A percentile compares a stretch with the other conserved stretches of the same genome.
These are phyloP conservation scores for Ustilago xerochloae DNA, from an alignment of 1,284 basidiomycete species.

Conservation along the genomic window DNA sequence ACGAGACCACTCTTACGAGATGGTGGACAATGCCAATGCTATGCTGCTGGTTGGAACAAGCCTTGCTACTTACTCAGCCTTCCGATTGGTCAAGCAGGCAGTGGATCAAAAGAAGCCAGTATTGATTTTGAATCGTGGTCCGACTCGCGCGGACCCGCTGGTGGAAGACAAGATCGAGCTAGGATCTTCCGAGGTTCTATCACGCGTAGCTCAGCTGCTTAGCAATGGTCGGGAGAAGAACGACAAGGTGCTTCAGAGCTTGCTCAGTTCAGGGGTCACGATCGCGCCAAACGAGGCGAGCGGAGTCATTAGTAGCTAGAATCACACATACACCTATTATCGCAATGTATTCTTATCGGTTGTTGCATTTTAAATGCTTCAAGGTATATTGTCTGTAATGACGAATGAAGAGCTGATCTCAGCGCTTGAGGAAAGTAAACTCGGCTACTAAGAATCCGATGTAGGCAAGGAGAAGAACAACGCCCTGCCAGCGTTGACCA, in stretches of 20 bases:
- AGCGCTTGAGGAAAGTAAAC: slow-evolving; percentile 41
- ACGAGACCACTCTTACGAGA: slow-evolving; percentile 41
- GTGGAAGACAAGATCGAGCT: slow-evolving; percentile 59
- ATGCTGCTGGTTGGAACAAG: slow-evolving; percentile 63
- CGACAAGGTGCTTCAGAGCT: slow-evolving; percentile 44
- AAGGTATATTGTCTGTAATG: not conserved
- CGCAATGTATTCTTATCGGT: not conserved
- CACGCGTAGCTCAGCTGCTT: slow-evolving; percentile 26
- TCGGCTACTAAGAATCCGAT: slow-evolving; percentile 50
- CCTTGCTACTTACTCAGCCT: slow-evolving; percentile 67
- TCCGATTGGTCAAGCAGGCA: slow-evolving; percentile 60
- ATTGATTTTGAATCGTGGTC: slow-evolving; percentile 65
- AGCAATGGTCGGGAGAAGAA: slow-evolving; percentile 35
- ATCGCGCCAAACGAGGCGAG: slow-evolving; percentile 28
- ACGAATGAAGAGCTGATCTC: not conserved
- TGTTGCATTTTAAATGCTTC: not conserved
- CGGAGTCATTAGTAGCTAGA: slow-evolving; percentile 41
- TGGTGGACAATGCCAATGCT: slow-evolving; percentile 50
- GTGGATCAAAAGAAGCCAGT: slow-evolving; percentile 52
- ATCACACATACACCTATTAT: not conserved
- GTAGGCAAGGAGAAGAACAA: slow-evolving; percentile 42
- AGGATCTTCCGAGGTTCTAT: slow-evolving; percentile 58
- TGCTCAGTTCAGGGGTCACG: slow-evolving; percentile 47
- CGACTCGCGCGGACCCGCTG: slow-evolving; percentile 61
- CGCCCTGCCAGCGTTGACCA: slow-evolving; percentile 45